Evolutionary conservation across 768 basidiomycete genomes (phyloP).

Genomic region (Steccherinum ochraceum): DNA sequence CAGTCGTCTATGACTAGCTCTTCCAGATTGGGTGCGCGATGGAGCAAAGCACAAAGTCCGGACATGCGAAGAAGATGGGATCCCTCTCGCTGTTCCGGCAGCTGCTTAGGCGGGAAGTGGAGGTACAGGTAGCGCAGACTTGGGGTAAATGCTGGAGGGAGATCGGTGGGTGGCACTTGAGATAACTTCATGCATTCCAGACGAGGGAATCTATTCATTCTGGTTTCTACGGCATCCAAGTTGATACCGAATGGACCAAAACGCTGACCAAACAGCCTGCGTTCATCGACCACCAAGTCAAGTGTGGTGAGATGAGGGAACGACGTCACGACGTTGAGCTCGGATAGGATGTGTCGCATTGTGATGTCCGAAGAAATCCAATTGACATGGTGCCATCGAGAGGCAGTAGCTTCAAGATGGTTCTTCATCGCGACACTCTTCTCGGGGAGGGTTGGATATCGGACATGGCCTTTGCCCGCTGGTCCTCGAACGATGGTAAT

Average conservation of each 20-base stretch:
- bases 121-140: slow-evolving; percentile 2
- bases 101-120: slow-evolving; percentile 3
- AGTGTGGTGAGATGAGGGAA: slow-evolving; percentile 5
- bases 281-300: slow-evolving; percentile 5
- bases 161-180: slow-evolving; percentile 2
- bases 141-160: slow-evolving; percentile 1
- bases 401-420: neutral
- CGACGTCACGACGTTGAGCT: slow-evolving; percentile 2
- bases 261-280: neutral
- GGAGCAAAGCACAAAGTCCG: slow-evolving; percentile 1
- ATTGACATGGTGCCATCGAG: slow-evolving; percentile 5
- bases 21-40: slow-evolving; percentile 4
- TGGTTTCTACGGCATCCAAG: neutral
- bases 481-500: slow-evolving; percentile 2
- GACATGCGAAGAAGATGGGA: slow-evolving; percentile 4
- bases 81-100: neutral
- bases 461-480: neutral
- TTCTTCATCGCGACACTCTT: neutral
- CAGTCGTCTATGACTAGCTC: slow-evolving; percentile 5
- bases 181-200: slow-evolving; percentile 4
- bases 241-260: neutral
- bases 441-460: neutral
- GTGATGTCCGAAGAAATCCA: slow-evolving; percentile 7
- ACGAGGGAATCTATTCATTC: slow-evolving; percentile 2
- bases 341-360: slow-evolving; percentile 5